These are phyloP conservation scores for Leccinum pellstonianum DNA, from an alignment of 768 basidiomycete genomes.

Conservation along the genomic window DNA sequence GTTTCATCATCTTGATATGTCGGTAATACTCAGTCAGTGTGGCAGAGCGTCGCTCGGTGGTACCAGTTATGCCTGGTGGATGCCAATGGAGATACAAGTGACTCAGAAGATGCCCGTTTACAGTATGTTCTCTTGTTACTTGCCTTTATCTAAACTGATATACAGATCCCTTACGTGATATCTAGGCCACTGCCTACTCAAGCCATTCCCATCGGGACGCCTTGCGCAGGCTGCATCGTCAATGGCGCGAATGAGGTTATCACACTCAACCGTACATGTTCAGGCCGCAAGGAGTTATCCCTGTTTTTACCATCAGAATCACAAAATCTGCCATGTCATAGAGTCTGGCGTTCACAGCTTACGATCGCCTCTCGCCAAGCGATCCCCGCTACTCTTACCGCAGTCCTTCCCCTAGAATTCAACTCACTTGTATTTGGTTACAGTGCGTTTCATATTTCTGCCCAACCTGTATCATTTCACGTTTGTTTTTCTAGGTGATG, in stretches of 20 bases:
- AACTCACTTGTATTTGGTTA: constrained; percentile 62
- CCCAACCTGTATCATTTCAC: neutral
- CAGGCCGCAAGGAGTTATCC: constrained; percentile 21
- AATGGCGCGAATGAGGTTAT: constrained; percentile 16
- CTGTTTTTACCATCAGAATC: constrained; percentile 8
- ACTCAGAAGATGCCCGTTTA: constrained; percentile 12
- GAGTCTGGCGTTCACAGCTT: constrained; percentile 24
- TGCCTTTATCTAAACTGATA: constrained; percentile 2
- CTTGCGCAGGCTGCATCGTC: constrained; percentile 8
- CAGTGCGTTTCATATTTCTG: constrained; percentile 40
- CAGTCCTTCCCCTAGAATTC: constrained; percentile 54
- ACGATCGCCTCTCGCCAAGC: constrained; percentile 4
- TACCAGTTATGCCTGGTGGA: constrained; percentile 18
- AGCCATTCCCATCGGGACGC: constrained; percentile 11
- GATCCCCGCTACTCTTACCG: constrained; percentile 29
- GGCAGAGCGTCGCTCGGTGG: constrained; percentile 20
- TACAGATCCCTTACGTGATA: constrained; percentile 6
- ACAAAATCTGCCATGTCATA: constrained; percentile 8
- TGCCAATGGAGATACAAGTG: constrained; percentile 7
- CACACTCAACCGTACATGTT: constrained; percentile 19
- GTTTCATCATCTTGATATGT: neutral
- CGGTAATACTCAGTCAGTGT: constrained; percentile 6
- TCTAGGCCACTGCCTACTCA: constrained; percentile 14
- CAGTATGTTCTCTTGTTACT: constrained; percentile 17
- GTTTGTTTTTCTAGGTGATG: constrained; percentile 44